These are phyloP conservation scores for Termitomyces sp. DNA, from an alignment of 768 basidiomycete genomes.

Conservation along the genomic window DNA sequence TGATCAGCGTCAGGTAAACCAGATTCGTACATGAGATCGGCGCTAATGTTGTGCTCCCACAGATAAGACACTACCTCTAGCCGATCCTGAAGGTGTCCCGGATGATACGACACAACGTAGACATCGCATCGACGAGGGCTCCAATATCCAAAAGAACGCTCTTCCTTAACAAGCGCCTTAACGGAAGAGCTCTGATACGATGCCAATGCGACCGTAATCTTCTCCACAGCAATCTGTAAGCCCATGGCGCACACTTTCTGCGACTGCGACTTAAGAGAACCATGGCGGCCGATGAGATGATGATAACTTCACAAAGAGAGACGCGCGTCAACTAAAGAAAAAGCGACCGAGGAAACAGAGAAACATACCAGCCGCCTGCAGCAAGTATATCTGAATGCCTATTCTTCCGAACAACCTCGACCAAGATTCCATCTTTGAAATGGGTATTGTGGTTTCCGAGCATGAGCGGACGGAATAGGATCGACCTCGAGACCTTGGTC, in stretches of 20 bases:
- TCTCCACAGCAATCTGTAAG: conserved; percentile 75
- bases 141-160: conserved; percentile 84
- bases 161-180: conserved; percentile 69
- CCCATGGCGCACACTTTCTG: conserved; percentile 66
- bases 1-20: conserved; percentile 59
- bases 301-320: conserved; percentile 53
- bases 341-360: neutral
- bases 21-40: conserved; percentile 85
- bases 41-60: conserved; percentile 81
- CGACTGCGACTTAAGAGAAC: conserved; percentile 47
- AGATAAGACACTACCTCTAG: conserved; percentile 73
- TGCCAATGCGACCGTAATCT: conserved; percentile 67
- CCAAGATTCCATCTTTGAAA: conserved; percentile 71
- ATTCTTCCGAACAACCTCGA: conserved; percentile 68
- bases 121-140: conserved; percentile 88
- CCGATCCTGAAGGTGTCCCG: conserved; percentile 72
- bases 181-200: conserved; percentile 67
- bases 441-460: conserved; percentile 57
- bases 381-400: conserved; percentile 72
- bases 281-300: conserved; percentile 57
- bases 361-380: conserved; percentile 69
- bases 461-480: conserved; percentile 74
- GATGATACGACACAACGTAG: conserved; percentile 75
- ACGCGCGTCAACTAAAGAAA: neutral
- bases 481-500: conserved; percentile 59